A percentile compares a stretch with the other conserved stretches of the same genome.
phyloP scores from a whole-genome alignment of 2,329 filamentous ascomycete genomes.

The Penicillium aurantiogriseum region DNA sequence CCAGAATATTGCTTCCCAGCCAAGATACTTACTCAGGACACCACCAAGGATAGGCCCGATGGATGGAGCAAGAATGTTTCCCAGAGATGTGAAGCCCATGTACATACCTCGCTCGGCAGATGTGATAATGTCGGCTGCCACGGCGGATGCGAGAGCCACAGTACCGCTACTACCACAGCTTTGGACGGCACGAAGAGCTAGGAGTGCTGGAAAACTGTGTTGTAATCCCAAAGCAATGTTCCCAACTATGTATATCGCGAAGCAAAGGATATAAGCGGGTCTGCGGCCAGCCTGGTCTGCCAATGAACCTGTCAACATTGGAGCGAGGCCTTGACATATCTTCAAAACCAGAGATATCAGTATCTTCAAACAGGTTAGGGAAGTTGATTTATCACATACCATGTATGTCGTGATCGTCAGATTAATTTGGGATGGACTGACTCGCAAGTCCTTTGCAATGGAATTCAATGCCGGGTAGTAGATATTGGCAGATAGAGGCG shows the following conservation, averaged over 20 bases:
- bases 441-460: slow-evolving; percentile 29
- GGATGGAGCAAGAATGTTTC: slow-evolving; percentile 44
- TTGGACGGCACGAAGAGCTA: slow-evolving; percentile 45
- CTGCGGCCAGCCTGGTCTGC: slow-evolving; percentile 50
- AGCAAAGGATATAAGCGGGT: slow-evolving; percentile 49
- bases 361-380: not conserved
- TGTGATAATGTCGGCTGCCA: slow-evolving; percentile 44
- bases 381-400: slow-evolving; percentile 16
- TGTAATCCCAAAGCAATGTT: slow-evolving; percentile 44
- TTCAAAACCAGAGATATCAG: slow-evolving; percentile 1
- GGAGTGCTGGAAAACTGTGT: slow-evolving; percentile 37
- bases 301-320: slow-evolving; percentile 48
- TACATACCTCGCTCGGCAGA: slow-evolving; percentile 43
- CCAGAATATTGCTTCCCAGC: slow-evolving; percentile 56
- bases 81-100: slow-evolving; percentile 38
- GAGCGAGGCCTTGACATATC: slow-evolving; percentile 53
- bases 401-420: slow-evolving; percentile 38
- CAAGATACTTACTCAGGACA: slow-evolving; percentile 46
- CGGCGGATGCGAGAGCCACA: slow-evolving; percentile 41
- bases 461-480: slow-evolving; percentile 35
- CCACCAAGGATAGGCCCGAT: slow-evolving; percentile 54
- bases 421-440: slow-evolving; percentile 20
- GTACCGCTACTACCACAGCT: slow-evolving; percentile 45
- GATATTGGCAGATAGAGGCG: slow-evolving; percentile 45
- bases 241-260: slow-evolving; percentile 43